These are phyloP conservation scores for Gryganskiella cystojenkinii DNA, from an alignment of 192 early-diverging fungal species.

Conservation along the genomic window DNA sequence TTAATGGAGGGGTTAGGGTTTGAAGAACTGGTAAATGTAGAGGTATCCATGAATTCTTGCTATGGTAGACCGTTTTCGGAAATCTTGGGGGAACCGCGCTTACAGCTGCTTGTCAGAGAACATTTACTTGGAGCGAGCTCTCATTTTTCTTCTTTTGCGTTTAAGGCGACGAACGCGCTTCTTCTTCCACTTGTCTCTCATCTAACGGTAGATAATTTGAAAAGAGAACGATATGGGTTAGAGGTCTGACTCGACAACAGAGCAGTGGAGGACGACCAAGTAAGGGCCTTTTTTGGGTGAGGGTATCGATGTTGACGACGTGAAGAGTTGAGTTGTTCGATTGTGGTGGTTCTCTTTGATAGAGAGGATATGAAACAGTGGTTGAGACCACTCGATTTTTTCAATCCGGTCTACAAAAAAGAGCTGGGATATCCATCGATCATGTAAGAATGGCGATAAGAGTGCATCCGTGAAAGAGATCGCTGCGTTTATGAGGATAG, in stretches of 20 bases:
- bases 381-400: too few species aligned
- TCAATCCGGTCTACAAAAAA: too few species aligned
- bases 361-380: too few species aligned
- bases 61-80: background rate
- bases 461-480: too few species aligned
- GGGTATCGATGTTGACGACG: too few species aligned
- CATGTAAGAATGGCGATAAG: too few species aligned
- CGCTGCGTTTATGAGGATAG: too few species aligned
- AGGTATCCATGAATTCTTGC: background rate
- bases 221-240: background rate
- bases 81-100: conserved; percentile 16
- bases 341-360: too few species aligned
- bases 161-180: conserved; percentile 56
- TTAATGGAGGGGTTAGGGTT: background rate
- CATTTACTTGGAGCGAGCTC: conserved; percentile 54
- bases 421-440: too few species aligned
- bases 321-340: too few species aligned
- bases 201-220: conserved; percentile 10
- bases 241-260: background rate
- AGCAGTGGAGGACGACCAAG: too few species aligned
- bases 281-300: too few species aligned
- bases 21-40: conserved; percentile 3
- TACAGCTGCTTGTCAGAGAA: conserved; percentile 1
- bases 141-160: conserved; percentile 59
- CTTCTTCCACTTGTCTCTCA: conserved; percentile 60